Base-by-base conservation (phyloP, 148 eudicot genomes). In the Suaeda aralocaspica region DNA sequence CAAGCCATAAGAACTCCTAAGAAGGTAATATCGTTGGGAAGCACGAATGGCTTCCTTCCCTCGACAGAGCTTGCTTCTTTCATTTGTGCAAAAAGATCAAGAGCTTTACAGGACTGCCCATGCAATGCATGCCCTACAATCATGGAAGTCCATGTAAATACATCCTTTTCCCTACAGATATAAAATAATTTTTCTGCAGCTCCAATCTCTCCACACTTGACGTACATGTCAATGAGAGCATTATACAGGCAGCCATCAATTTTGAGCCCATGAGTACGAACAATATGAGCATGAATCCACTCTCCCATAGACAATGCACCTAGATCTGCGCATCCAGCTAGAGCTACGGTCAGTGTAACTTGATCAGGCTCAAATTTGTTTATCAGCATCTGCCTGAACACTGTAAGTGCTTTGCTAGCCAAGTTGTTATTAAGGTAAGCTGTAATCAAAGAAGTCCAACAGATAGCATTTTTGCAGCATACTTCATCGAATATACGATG, bases 121-220 rank as follows among this genome's bases (percentile, higher is more conserved):
- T 85, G 78, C 44, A 85, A 44, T 0, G 88, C 88, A 62, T 75
- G 75, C n/a, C 88, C 85, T 1, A 80, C 80, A 58, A 85, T 82
- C 86, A 85, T 85, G 11, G 84, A 80, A 11, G 88, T 82, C 85
- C 84, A 84, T 13, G 85, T 84, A 22, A 77, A 79, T 41, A 84
- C 88, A 74, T 84, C 83, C 72, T 74, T 84, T 60, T 67, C 5
- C 63, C 50, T 63, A 12, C 72, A 62, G 64, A 71, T 12, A 34
- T 66, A 49, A 64, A 84, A 84, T 73, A 84, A 49, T 25, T 12
- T 36, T 65, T 44, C 64, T 2, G 85, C 88, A 48, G 65, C 69
- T 60, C 29, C 67, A 8, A 82, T 67, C 21, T 79, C 78, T 39
- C 88, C 88, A 51, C 84, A 80, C 62, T 78, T 85, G 33, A 74